Base-by-base conservation (phyloP, 2,329 filamentous ascomycete genomes). In the Diaporthe citriasiana region DNA sequence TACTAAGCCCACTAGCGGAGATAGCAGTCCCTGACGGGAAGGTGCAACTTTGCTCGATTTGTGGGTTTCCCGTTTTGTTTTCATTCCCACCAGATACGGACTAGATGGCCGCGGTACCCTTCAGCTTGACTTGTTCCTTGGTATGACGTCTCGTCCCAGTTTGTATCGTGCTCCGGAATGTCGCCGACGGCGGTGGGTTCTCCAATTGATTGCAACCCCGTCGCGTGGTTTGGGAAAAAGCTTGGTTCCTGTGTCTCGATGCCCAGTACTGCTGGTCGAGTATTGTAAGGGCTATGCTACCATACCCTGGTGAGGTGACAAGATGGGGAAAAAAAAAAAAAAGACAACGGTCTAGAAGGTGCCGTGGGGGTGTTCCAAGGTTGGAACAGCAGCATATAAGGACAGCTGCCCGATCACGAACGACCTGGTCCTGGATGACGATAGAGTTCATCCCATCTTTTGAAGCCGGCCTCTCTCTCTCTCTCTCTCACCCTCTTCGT, bases 381-480 rank as follows among this genome's bases (percentile, higher is more conserved):
- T 15, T 27, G 63, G 27, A n/a, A 68, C 15, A 5, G n/a, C 5
- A 38, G 63, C 63, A 53, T 68, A 68, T 68, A 68, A 68, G n/a
- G n/a, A 27, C 45, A 53, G 4, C n/a, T 53, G 30, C 47, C 63
- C 47, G 33, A 27, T 53, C 47, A 40, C 30, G 4, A 40, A 22
- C 47, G 33, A 25, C 45, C 12, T 17, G 47, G 33, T 27, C 33
- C 5, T 27, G 33, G 33, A 40, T 40, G 47, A 40, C n/a, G 33
- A 53, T 40, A 68, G 63, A 68, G 63, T 68, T 68, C 63, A 68
- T 68, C 63, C 63, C 47, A 68, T 25, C 63, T 53, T 51, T 25
- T 38, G 45, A 40, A 53, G 63, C 47, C 45, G 63, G 47, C 25
- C 25, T 68, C 47, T 3, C 40, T 27, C 19, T 68, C n/a, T 6